A percentile compares a stretch with the other conserved stretches of the same genome.
Evolutionary conservation across 208 protist genomes (phyloP).

Genomic region (Histomonas meleagridis): DNA sequence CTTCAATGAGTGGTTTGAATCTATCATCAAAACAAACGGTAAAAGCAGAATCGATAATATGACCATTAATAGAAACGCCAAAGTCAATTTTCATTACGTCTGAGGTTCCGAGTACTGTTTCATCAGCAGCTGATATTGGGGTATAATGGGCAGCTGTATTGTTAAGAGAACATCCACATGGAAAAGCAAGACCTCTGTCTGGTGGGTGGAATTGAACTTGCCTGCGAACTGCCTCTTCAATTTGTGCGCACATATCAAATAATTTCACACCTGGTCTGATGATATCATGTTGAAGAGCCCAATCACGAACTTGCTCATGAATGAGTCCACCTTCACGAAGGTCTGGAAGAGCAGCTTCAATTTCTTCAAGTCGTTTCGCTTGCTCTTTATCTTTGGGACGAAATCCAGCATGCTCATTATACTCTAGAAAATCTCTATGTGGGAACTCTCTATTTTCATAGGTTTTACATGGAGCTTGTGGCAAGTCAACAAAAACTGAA

Average conservation of each 20-base stretch:
- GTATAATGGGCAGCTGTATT: constrained; percentile 59
- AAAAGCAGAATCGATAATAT: constrained; percentile 58
- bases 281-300: background rate
- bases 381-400: background rate
- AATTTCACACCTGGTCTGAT: background rate
- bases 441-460: background rate
- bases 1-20: constrained; percentile 79
- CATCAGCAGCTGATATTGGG: constrained; percentile 53
- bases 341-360: background rate
- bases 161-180: constrained; percentile 58
- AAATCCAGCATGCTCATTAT: background rate
- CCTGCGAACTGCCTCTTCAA: background rate
- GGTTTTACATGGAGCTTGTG: background rate
- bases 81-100: constrained; percentile 61
- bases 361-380: background rate
- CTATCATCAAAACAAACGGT: constrained; percentile 77
- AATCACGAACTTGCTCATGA: constrained; percentile 15
- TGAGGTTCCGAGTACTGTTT: constrained; percentile 47
- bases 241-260: background rate
- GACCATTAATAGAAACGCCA: constrained; percentile 57
- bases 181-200: constrained; percentile 49
- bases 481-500: background rate
- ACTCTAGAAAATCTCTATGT: background rate
- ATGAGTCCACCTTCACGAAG: background rate
- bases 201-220: constrained; percentile 12